Conservation (phyloP, 164 flowering plant genomes). For the Aristolochia californica region DNA sequence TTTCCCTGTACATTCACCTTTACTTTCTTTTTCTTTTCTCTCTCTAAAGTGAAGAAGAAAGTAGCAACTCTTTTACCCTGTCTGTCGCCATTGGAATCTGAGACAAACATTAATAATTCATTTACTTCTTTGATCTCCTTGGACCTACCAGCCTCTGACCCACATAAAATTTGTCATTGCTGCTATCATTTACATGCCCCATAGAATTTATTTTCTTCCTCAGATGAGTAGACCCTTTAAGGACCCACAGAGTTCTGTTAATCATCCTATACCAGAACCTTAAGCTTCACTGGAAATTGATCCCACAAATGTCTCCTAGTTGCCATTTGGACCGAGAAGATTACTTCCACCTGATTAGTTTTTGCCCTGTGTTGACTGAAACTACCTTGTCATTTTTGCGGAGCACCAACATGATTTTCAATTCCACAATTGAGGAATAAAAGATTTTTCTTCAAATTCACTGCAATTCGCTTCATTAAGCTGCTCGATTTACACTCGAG, state of each 20-base stretch:
- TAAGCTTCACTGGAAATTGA: neutral
- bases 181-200: neutral
- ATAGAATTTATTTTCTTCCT: neutral
- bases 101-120: too few relatives aligned
- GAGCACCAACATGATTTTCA: too few relatives aligned
- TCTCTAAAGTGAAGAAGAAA: neutral
- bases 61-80: too few relatives aligned
- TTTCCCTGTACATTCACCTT: conserved; percentile 1
- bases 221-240: neutral
- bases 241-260: neutral
- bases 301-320: neutral
- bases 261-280: neutral
- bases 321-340: neutral
- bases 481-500: too few relatives aligned
- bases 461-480: too few relatives aligned
- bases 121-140: too few relatives aligned
- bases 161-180: neutral
- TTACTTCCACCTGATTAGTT: too few relatives aligned
- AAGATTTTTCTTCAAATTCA: too few relatives aligned
- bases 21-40: conserved; percentile 2
- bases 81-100: too few relatives aligned
- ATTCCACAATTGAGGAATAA: too few relatives aligned
- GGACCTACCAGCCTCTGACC: neutral
- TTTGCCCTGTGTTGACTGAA: too few relatives aligned
- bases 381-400: too few relatives aligned